A percentile compares a stretch with the other conserved stretches of the same genome.
These are phyloP conservation scores for Yamadazyma insecticola DNA, from an alignment of 805 yeast species.

Conservation along the genomic window DNA sequence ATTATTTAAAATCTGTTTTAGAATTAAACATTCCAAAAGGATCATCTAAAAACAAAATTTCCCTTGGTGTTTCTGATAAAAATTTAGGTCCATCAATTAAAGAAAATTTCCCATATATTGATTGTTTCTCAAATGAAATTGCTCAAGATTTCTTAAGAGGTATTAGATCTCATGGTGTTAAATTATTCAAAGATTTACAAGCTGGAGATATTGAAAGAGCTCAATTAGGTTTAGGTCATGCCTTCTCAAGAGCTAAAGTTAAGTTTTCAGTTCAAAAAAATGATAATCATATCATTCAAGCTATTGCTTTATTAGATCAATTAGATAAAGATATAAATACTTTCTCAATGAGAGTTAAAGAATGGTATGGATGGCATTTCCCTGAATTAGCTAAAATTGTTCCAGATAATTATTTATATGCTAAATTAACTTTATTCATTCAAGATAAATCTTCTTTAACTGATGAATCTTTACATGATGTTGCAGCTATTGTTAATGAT, in stretches of 20 bases:
- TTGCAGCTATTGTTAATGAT: conserved; percentile 86
- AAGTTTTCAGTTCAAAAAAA: conserved; percentile 98
- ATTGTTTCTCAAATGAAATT: conserved; percentile 84
- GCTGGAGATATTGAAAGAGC: conserved; percentile 97
- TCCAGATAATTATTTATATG: conserved; percentile 82
- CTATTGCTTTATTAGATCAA: conserved; percentile 95
- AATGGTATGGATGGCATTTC: conserved; percentile 99
- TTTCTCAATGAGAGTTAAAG: conserved; percentile 94
- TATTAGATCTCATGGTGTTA: conserved; percentile 83
- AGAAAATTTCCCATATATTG: conserved; percentile 83
- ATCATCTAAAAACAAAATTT: conserved; percentile 60
- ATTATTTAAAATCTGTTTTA: conserved; percentile 80
- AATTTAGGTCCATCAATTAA: conserved; percentile 96
- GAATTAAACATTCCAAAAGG: conserved; percentile 88
- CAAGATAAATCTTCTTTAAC: conserved; percentile 80
- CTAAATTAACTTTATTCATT: conserved; percentile 75
- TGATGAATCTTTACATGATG: conserved; percentile 92
- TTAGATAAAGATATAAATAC: conserved; percentile 98
- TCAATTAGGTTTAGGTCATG: conserved; percentile 97
- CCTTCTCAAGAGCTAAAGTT: conserved; percentile 97
- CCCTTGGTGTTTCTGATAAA: conserved; percentile 88
- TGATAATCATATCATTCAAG: conserved; percentile 98
- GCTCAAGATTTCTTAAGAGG: conserved; percentile 96
- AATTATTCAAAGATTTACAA: conserved; percentile 85
- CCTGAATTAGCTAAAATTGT: conserved; percentile 93